Conservation (phyloP, 2,329 filamentous ascomycete species). For the Thermoascus crustaceus region DNA sequence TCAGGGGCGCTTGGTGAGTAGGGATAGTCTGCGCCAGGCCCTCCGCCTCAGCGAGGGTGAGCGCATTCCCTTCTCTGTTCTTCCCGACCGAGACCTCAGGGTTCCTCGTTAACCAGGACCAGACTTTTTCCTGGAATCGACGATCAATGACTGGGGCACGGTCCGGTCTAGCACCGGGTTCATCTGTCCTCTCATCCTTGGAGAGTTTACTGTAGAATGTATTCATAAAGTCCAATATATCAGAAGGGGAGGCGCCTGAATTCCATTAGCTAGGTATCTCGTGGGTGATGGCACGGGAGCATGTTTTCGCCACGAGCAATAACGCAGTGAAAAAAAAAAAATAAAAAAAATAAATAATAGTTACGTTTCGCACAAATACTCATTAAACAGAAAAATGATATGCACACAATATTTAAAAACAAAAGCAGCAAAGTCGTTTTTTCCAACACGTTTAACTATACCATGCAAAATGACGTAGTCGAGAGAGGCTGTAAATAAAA, state of each 20-base stretch:
- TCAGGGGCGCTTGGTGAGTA: not conserved
- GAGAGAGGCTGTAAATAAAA: too few species aligned
- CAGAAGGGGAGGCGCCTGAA: conserved; percentile 27
- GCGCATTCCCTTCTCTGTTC: conserved; percentile 31
- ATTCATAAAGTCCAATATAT: conserved; percentile 28
- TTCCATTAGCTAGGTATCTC: conserved; percentile 19
- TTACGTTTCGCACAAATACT: not conserved
- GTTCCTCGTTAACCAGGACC: conserved; percentile 50
- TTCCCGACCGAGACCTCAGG: conserved; percentile 47
- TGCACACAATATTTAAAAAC: too few species aligned
- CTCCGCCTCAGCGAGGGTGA: conserved; percentile 35
- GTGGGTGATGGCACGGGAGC: too few species aligned
- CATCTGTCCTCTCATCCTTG: conserved; percentile 11
- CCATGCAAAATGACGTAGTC: too few species aligned
- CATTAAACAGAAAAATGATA: conserved; percentile 9
- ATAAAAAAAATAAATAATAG: conserved; percentile 2
- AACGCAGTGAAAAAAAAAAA: conserved; percentile 2
- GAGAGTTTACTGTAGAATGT: conserved; percentile 25
- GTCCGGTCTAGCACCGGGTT: conserved; percentile 2
- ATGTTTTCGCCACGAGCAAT: too few species aligned
- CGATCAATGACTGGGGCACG: conserved; percentile 37
- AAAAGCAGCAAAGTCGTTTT: too few species aligned
- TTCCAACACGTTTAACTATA: too few species aligned
- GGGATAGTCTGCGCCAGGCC: too few species aligned
- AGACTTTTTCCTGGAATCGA: conserved; percentile 45